Conservation (phyloP, 805 yeast genomes). For the Metschnikowia henanensis region DNA sequence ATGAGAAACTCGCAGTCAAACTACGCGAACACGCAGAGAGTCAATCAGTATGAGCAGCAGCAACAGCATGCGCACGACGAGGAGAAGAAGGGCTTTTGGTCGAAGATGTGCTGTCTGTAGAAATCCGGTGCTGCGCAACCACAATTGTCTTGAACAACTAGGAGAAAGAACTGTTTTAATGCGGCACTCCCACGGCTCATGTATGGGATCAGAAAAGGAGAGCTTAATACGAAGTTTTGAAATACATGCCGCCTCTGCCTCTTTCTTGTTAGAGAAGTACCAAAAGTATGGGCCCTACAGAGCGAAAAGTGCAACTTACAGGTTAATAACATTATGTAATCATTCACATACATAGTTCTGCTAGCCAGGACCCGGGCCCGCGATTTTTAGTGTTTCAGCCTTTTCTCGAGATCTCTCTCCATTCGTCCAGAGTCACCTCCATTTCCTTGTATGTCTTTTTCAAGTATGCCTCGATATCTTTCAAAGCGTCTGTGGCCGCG, state of each 20-base stretch:
- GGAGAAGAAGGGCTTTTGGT: slow-evolving; percentile 42
- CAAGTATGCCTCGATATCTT: slow-evolving; percentile 17
- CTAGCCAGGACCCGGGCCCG: neutral
- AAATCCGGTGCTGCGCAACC: too few species aligned
- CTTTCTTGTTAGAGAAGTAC: neutral
- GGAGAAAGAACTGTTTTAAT: too few species aligned
- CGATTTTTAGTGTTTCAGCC: slow-evolving; percentile 1
- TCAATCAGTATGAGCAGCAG: slow-evolving; percentile 40
- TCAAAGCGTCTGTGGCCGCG: slow-evolving; percentile 17
- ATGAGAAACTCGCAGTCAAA: slow-evolving; percentile 23
- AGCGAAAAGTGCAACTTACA: neutral
- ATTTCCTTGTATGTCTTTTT: slow-evolving; percentile 17
- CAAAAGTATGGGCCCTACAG: neutral
- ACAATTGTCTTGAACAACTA: too few species aligned
- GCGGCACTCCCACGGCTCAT: too few species aligned
- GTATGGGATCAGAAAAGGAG: too few species aligned
- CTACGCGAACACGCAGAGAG: slow-evolving; percentile 24
- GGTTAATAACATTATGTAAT: slow-evolving; percentile 9
- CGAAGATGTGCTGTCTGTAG: slow-evolving; percentile 44
- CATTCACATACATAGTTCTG: slow-evolving; percentile 4
- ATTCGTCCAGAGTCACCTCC: slow-evolving; percentile 18
- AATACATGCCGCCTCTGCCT: too few species aligned
- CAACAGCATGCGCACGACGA: slow-evolving; percentile 36
- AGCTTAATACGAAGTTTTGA: too few species aligned
- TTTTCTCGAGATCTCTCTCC: slow-evolving; percentile 10